phyloP scores from a whole-genome alignment of 2,329 filamentous ascomycete genomes.

The Stylonectria norvegica region DNA sequence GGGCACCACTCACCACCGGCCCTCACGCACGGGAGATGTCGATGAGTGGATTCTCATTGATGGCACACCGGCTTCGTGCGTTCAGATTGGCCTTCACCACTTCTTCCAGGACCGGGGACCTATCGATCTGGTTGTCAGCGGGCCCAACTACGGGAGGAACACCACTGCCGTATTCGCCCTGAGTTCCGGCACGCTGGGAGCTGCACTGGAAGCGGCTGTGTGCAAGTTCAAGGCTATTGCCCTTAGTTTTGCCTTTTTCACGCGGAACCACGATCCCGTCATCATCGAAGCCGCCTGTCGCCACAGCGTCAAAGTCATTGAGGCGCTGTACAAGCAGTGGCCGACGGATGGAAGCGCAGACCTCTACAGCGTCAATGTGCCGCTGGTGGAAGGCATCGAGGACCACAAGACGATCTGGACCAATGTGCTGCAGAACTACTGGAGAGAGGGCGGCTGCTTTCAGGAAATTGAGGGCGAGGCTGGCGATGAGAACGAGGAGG shows the following conservation, averaged over 20 bases:
- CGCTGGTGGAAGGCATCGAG: slow-evolving; percentile 73
- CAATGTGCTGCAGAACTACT: slow-evolving; percentile 84
- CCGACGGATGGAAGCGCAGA: slow-evolving; percentile 63
- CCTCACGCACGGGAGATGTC: slow-evolving; percentile 51
- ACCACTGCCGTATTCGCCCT: slow-evolving; percentile 76
- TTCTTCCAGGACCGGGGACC: slow-evolving; percentile 70
- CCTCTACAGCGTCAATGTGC: slow-evolving; percentile 90
- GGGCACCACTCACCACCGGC: slow-evolving; percentile 60
- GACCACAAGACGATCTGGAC: slow-evolving; percentile 75
- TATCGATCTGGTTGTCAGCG: slow-evolving; percentile 73
- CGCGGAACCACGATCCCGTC: slow-evolving; percentile 74
- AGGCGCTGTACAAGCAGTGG: slow-evolving; percentile 76
- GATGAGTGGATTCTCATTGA: slow-evolving; percentile 82
- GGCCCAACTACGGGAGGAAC: slow-evolving; percentile 81
- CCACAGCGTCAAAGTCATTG: slow-evolving; percentile 72
- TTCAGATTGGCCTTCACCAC: slow-evolving; percentile 79
- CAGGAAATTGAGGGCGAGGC: slow-evolving; percentile 68
- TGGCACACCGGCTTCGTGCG: slow-evolving; percentile 75
- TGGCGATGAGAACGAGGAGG: slow-evolving; percentile 65
- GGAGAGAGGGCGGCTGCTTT: slow-evolving; percentile 82
- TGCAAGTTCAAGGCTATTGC: slow-evolving; percentile 72
- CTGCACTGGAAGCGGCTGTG: slow-evolving; percentile 71
- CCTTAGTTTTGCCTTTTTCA: slow-evolving; percentile 86
- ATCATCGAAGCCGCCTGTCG: slow-evolving; percentile 75
- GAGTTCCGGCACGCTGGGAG: slow-evolving; percentile 74